Conservation (phyloP, 1,139 yeast species). For the Taiozyma sp. region DNA sequence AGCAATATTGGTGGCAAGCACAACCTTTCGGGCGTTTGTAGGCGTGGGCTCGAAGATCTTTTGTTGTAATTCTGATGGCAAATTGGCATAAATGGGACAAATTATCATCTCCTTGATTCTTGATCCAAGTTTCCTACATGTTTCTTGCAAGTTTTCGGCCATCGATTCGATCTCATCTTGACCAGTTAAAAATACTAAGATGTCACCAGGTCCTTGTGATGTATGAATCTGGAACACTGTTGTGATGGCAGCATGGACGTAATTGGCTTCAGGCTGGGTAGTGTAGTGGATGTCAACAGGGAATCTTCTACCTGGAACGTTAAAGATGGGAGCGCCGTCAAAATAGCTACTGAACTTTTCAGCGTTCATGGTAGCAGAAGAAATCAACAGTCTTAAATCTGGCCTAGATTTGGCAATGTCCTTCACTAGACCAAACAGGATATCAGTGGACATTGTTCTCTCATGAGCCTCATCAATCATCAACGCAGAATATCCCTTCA, state of each 20-base stretch:
- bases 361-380: conserved; percentile 95
- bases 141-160: conserved; percentile 67
- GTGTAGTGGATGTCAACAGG: conserved; percentile 90
- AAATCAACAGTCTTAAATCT: conserved; percentile 70
- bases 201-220: conserved; percentile 74
- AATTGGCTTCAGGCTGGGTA: conserved; percentile 84
- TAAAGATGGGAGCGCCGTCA: conserved; percentile 78
- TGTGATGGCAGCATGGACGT: conserved; percentile 82
- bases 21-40: conserved; percentile 72
- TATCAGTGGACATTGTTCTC: conserved; percentile 88
- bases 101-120: conserved; percentile 62
- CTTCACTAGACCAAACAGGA: conserved; percentile 77
- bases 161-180: conserved; percentile 90
- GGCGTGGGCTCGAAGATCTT: conserved; percentile 89
- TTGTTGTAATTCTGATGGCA: conserved; percentile 81
- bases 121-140: conserved; percentile 58
- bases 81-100: conserved; percentile 88
- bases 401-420: conserved; percentile 60
- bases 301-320: conserved; percentile 83
- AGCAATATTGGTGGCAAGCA: conserved; percentile 92
- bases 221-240: conserved; percentile 79
- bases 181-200: conserved; percentile 88
- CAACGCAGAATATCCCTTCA: conserved; percentile 67
- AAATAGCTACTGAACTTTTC: conserved; percentile 78
- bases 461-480: conserved; percentile 99